phyloP scores from a whole-genome alignment of 139 green algal species.

The Chlamydomonas schloesseri region DNA sequence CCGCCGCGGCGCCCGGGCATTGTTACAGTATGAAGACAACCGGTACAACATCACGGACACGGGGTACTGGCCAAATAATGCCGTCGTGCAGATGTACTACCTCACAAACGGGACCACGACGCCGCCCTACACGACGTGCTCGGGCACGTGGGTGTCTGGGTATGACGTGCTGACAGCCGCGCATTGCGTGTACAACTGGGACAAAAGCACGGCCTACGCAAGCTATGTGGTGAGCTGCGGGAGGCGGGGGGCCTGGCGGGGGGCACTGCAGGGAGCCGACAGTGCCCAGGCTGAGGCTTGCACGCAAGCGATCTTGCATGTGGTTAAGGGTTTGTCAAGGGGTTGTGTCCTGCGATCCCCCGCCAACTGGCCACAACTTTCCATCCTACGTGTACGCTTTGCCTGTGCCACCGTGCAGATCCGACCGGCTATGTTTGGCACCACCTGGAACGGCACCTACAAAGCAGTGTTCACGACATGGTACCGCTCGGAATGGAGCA shows the following conservation, averaged over 20 bases:
- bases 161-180: slow-evolving; percentile 34
- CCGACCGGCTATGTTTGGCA: background rate
- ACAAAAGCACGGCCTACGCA: background rate
- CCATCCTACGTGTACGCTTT: too few species aligned
- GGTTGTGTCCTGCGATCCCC: too few species aligned
- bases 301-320: too few species aligned
- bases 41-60: background rate
- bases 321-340: background rate
- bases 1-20: too few species aligned
- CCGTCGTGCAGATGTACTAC: slow-evolving; percentile 3
- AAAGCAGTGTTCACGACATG: background rate
- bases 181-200: slow-evolving; percentile 20
- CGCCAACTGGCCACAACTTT: too few species aligned
- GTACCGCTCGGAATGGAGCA: background rate
- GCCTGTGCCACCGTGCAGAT: too few species aligned
- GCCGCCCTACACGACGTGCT: background rate
- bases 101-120: too few species aligned
- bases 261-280: too few species aligned
- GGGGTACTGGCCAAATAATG: slow-evolving; percentile 18
- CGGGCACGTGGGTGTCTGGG: slow-evolving; percentile 23
- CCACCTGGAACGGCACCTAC: background rate
- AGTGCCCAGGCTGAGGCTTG: too few species aligned
- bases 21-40: background rate
- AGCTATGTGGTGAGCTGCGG: background rate
- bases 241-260: too few species aligned